These are phyloP conservation scores for Phytophthora pinifolia DNA, from an alignment of 352 stramenopile genomes.

Conservation along the genomic window DNA sequence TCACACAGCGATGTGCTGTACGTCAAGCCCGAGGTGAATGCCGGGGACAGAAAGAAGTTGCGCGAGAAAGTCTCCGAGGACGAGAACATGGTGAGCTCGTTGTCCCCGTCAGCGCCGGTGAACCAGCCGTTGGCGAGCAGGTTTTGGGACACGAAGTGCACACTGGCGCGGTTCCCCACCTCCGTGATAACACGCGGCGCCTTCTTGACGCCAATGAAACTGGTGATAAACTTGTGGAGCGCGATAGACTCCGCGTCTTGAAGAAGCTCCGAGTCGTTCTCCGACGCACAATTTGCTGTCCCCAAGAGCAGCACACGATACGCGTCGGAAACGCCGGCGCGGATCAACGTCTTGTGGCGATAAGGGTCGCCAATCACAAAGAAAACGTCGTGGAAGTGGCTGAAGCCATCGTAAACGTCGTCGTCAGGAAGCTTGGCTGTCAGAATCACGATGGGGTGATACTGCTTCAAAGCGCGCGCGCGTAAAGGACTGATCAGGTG, in stretches of 20 bases:
- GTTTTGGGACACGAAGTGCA: conserved; percentile 85
- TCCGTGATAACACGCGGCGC: conserved; percentile 76
- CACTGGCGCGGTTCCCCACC: conserved; percentile 76
- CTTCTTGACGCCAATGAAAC: conserved; percentile 56
- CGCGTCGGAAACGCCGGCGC: conserved; percentile 65
- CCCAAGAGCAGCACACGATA: conserved; percentile 78
- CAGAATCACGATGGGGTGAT: conserved; percentile 75
- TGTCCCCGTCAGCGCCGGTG: conserved; percentile 23
- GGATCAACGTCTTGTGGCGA: conserved; percentile 48
- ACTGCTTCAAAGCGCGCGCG: conserved; percentile 61
- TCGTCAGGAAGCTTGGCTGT: conserved; percentile 51
- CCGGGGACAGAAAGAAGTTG: conserved; percentile 80
- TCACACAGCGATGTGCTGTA: conserved; percentile 87
- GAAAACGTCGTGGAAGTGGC: conserved; percentile 69
- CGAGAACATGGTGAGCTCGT: conserved; percentile 40
- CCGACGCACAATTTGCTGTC: conserved; percentile 52
- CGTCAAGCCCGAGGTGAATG: conserved; percentile 80
- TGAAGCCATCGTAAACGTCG: conserved; percentile 66
- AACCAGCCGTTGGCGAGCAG: conserved; percentile 75
- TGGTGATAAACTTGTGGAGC: conserved; percentile 82
- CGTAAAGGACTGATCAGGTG: conserved; percentile 77
- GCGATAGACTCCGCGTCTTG: conserved; percentile 77
- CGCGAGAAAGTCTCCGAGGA: conserved; percentile 63
- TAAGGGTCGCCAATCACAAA: conserved; percentile 76
- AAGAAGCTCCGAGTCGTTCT: conserved; percentile 65